Conservation (phyloP, 2,329 filamentous ascomycete genomes). For the Neofusicoccum sp. region DNA sequence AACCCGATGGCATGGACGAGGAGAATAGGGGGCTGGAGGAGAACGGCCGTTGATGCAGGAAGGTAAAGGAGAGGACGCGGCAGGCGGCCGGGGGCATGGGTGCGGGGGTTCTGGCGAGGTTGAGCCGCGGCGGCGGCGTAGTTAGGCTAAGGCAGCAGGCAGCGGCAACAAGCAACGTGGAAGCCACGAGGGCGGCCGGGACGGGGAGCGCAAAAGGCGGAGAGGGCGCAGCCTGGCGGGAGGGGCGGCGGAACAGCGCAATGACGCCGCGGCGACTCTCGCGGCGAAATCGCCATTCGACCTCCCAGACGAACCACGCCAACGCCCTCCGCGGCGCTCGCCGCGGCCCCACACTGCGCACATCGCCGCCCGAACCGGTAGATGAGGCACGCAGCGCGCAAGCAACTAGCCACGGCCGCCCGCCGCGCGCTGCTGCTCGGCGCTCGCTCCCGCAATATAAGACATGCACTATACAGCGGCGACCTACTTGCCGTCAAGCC, state of each 20-base stretch:
- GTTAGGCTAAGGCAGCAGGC: background rate
- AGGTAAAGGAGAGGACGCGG: background rate
- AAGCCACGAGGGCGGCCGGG: constrained; percentile 4
- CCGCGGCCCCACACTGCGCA: no score
- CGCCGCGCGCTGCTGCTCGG: no score
- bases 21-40: background rate
- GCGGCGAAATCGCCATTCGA: background rate
- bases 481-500: no score
- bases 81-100: no score
- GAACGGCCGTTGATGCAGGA: background rate
- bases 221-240: background rate
- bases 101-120: background rate
- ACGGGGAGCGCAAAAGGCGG: background rate
- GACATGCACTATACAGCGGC: background rate
- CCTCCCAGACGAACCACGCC: background rate
- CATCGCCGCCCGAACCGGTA: no score
- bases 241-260: background rate
- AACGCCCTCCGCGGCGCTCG: background rate
- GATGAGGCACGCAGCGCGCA: no score
- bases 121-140: background rate
- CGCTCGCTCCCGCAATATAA: no score
- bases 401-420: no score
- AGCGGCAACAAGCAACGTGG: constrained; percentile 4
- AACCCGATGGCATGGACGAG: background rate
- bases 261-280: background rate